phyloP scores from a whole-genome alignment of 2,329 filamentous ascomycete genomes.

The Phialophora verrucosa region DNA sequence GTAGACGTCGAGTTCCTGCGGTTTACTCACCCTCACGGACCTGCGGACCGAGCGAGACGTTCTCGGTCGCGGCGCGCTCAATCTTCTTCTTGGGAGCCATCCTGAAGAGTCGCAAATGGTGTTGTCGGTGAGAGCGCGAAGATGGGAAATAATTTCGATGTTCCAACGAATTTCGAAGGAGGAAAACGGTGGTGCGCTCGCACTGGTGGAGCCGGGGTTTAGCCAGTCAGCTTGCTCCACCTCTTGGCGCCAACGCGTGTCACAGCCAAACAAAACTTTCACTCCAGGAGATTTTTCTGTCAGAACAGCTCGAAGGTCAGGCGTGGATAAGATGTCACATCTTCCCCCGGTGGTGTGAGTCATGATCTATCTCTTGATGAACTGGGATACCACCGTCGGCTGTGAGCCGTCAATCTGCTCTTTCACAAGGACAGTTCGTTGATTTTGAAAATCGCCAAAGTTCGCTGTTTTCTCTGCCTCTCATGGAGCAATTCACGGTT shows the following conservation, averaged over 20 bases:
- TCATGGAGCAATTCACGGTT: constrained; percentile 73
- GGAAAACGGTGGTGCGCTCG: not conserved
- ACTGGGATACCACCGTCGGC: not conserved
- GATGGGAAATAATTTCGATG: constrained; percentile 3
- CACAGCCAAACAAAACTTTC: constrained; percentile 5
- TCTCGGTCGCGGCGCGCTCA: constrained; percentile 82
- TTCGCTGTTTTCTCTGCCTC: not conserved
- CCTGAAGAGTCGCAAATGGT: constrained; percentile 51
- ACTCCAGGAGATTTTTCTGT: not conserved
- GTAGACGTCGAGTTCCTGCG: not conserved
- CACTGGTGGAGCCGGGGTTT: not conserved
- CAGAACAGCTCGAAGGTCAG: constrained; percentile 1
- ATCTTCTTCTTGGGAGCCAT: constrained; percentile 95
- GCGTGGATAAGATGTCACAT: constrained; percentile 1
- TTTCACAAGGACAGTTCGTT: not conserved
- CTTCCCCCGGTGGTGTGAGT: not conserved
- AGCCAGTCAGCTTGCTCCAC: not conserved
- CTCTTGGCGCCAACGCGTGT: constrained; percentile 2
- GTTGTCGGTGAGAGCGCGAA: constrained; percentile 6
- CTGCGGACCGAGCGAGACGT: constrained; percentile 97
- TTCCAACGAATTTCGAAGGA: not conserved
- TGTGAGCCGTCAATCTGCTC: not conserved
- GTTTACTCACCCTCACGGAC: constrained; percentile 81
- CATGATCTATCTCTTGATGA: constrained; percentile 4
- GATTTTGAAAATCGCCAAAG: not conserved